Conservation (phyloP, 2,329 filamentous ascomycete genomes). For the Alternaria brassicicola region DNA sequence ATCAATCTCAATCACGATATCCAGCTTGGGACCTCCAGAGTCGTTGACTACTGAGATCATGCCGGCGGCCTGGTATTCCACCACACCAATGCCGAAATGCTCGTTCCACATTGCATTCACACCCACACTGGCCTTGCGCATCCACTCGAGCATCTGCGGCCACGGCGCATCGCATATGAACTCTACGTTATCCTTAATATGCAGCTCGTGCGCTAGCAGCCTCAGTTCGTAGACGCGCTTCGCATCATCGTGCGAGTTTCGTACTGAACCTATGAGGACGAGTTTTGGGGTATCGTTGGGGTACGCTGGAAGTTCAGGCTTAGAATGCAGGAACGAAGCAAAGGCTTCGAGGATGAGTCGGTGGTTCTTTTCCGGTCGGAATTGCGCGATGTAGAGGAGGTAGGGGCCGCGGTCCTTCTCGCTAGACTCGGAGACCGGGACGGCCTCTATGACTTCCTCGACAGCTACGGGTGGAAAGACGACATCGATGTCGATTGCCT, state of each 20-base stretch:
- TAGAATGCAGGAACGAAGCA: slow-evolving; percentile 66
- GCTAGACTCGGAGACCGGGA: slow-evolving; percentile 72
- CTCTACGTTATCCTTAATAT: slow-evolving; percentile 78
- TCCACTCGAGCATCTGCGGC: slow-evolving; percentile 81
- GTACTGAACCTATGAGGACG: slow-evolving; percentile 89
- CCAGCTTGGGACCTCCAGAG: slow-evolving; percentile 88
- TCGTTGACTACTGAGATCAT: slow-evolving; percentile 92
- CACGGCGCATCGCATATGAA: slow-evolving; percentile 92
- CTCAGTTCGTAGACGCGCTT: slow-evolving; percentile 88
- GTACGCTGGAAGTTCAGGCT: slow-evolving; percentile 48
- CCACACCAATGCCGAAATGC: slow-evolving; percentile 97
- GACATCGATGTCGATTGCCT: slow-evolving; percentile 67
- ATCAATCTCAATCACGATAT: slow-evolving; percentile 85
- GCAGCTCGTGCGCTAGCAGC: slow-evolving; percentile 81
- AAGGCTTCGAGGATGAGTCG: slow-evolving; percentile 84
- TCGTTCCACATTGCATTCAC: slow-evolving; percentile 99
- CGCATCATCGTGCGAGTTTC: slow-evolving; percentile 75
- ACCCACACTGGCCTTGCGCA: slow-evolving; percentile 78
- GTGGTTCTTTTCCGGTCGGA: slow-evolving; percentile 97
- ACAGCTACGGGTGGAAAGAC: slow-evolving; percentile 95
- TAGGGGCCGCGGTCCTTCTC: slow-evolving; percentile 73
- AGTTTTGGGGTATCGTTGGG: slow-evolving; percentile 65
- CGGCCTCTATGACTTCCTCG: slow-evolving; percentile 75
- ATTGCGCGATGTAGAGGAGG: slow-evolving; percentile 94
- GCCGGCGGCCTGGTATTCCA: slow-evolving; percentile 96